Evolutionary conservation across 495 filamentous ascomycete species (phyloP), one percentile per base, ranked within the genome.

Genomic region (Xylaria longipes): DNA sequence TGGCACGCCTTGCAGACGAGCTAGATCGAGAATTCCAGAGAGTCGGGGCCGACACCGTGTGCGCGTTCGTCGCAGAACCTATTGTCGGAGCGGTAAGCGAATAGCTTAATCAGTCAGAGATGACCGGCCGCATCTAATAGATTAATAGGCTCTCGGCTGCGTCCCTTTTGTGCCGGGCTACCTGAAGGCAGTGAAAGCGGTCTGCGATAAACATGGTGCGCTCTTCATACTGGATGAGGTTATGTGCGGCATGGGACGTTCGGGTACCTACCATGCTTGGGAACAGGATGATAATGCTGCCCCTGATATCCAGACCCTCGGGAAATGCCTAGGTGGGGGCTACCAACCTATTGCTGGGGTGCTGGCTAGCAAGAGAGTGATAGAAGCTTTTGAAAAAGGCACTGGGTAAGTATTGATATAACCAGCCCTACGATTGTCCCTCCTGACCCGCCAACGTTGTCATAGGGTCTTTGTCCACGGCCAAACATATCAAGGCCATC

Each of bases 161-260:
- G 87, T 91, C 11, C 86, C 90, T 37, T 83, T 87, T 27, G 83
- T 88, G 1, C 79, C 83, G 0, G 91, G 90, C 0, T 95, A 94
- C 71, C 85, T 93, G 67, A 79, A 80, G 46, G 89, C 88, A 45
- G 87, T 93, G 81, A 85, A 86, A 75, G 77, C 79, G 5, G 75
- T 95, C 5, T 93, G 91, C 75, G 80, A 88, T 37, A 87, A 87
- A 69, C 83, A 93, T 73, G 91, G 90, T 37, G 89, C 88, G 0
- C 84, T 94, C 3, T 82, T 93, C 35, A 90, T 94, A 58, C 80
- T 92, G n/a, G 88, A 93, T 73, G 92, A 92, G 73, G 82, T 89
- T 37, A 93, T 93, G 91, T 87, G 89, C 75, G 91, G 90, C 0
- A 89, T 89, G 83, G 90, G 90, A 5, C 84, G 89, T 5, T 84